Evolutionary conservation across 1,284 basidiomycete genomes (phyloP).

Genomic region (Rhodotorula sp.): DNA sequence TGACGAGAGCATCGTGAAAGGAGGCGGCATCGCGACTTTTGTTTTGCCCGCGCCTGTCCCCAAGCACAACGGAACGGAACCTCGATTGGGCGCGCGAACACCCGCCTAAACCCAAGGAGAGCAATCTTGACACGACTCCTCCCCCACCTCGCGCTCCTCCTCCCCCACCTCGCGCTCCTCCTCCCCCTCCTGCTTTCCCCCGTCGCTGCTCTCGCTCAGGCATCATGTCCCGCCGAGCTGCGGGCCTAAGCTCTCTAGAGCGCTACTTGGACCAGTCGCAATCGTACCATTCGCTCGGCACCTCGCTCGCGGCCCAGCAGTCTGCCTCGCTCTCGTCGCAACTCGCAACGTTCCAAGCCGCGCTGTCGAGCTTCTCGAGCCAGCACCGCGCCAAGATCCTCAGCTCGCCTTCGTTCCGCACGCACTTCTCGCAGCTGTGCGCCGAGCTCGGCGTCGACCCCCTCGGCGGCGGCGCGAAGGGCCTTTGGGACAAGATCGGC

Average conservation of each 20-base stretch:
- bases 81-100: too few relatives aligned
- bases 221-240: constrained; percentile 19
- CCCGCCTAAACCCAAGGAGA: too few relatives aligned
- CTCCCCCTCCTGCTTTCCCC: background rate
- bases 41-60: too few relatives aligned
- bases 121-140: too few relatives aligned
- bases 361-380: constrained; percentile 77
- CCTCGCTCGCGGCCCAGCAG: constrained; percentile 73
- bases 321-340: constrained; percentile 77
- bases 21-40: background rate
- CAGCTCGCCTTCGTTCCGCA: constrained; percentile 81
- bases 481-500: constrained; percentile 76
- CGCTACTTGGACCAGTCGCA: constrained; percentile 25
- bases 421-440: constrained; percentile 96
- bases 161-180: background rate
- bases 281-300: constrained; percentile 63
- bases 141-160: too few relatives aligned
- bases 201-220: too few relatives aligned
- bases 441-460: constrained; percentile 93
- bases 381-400: constrained; percentile 83
- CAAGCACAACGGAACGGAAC: too few relatives aligned
- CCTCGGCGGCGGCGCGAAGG: constrained; percentile 66
- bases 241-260: constrained; percentile 23
- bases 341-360: constrained; percentile 77
- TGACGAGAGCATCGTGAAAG: background rate